Base-by-base conservation (phyloP, 73 alveolate species). In the Blepharisma stoltei region DNA sequence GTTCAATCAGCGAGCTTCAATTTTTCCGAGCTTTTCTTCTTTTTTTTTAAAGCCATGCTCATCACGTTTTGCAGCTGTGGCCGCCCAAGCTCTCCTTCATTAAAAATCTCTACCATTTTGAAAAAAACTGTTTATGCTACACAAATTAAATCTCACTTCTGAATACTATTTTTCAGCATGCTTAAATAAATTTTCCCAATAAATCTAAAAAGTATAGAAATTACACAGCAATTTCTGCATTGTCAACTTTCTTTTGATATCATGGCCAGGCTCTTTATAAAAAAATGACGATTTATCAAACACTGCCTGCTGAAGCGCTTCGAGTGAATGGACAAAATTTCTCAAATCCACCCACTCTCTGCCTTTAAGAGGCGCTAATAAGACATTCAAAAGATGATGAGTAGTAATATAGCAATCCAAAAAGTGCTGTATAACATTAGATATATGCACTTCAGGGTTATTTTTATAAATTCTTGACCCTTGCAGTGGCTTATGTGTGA, bases 261-360 rank as follows among this genome's bases (percentile, higher is more conserved):
- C 11, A 60, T 11, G 18, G 2, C 23, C 73, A 14, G 18, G 14
- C 5, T 60, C 73, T 60, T 60, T n/a, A 25, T 60, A 60, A 25
- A 60, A 60, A 60, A 60, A 60, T 18, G 73, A 60, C n/a, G 73
- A n/a, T 60, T 25, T 60, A 14, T 60, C 73, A 25, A 60, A 60
- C 18, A 14, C 11, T 38, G 23, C 23, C 46, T 60, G 37, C 18
- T 60, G 73, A 20, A 60, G 14, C 4, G 46, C 23, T 60, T 60
- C 73, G 2, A 60, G 11, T 2, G 73, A 60, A 20, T 8, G 46
- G 38, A 60, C 14, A 60, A 60, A 60, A 8, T 60, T 60, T 25
- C 23, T 38, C 14, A 60, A 18, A 18, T 8, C 18, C 14, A 60
- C 23, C 73, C 73, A 60, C 23, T 60, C 23, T 3, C 23, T 38